Evolutionary conservation across 192 early-diverging fungal species (phyloP).

Genomic region (Kickxella alabastrina): DNA sequence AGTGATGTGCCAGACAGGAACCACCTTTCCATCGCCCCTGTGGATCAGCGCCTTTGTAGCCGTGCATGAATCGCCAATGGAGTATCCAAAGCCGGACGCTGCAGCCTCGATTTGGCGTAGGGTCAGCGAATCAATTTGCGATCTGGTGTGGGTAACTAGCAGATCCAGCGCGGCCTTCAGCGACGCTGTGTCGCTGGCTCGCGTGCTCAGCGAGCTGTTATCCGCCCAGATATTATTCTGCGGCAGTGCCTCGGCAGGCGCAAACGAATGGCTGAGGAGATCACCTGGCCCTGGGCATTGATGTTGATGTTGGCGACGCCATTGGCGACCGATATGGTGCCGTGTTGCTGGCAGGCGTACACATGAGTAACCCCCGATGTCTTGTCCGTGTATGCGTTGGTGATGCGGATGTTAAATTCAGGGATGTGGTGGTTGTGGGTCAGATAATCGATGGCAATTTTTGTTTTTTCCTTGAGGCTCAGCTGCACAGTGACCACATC

Average conservation of each 20-base stretch:
- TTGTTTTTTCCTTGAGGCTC: background rate
- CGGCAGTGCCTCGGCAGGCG: background rate
- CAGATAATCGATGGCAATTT: background rate
- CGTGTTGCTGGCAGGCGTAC: background rate
- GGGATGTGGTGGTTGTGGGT: background rate
- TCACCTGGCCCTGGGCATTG: background rate
- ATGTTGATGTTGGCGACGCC: background rate
- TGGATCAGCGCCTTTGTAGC: conserved; percentile 65
- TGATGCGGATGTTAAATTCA: background rate
- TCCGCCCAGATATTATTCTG: too few species aligned
- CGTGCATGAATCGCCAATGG: conserved; percentile 50
- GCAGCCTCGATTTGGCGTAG: too few species aligned
- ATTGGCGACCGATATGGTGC: background rate
- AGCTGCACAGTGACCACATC: too few species aligned
- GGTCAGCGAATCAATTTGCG: too few species aligned
- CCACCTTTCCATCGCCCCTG: conserved; percentile 53
- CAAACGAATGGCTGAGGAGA: background rate
- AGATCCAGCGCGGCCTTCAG: too few species aligned
- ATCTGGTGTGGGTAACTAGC: too few species aligned
- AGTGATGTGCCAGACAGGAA: conserved; percentile 79
- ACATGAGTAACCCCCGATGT: background rate
- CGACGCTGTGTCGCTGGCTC: too few species aligned
- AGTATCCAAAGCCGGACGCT: too few species aligned
- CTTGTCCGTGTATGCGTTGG: background rate
- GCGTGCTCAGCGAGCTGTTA: too few species aligned